Base-by-base conservation (phyloP, 805 yeast genomes). In the Hanseniaspora meyeri region DNA sequence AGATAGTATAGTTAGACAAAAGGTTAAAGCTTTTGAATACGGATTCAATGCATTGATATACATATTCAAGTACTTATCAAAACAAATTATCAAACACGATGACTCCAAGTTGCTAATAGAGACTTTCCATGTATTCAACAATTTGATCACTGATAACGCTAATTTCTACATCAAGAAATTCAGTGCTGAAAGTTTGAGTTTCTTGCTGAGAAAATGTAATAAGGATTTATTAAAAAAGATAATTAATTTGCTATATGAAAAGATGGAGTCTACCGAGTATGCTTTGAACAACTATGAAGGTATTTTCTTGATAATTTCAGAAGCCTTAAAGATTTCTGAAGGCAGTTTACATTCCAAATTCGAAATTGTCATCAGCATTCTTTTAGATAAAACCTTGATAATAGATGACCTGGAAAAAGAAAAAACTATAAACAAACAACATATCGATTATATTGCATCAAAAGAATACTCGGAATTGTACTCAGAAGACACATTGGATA, bases 171-270 rank as follows among this genome's bases (percentile, higher is more conserved):
- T 90, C 38, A 75, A 87, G 0, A 76, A 95, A 59, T 93, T 91
- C 63, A 82, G 95, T 20, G 89, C 96, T 0, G 97, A 91, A 68
- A 93, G 96, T 0, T 68, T 91, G 48, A 86, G 97, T 0, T 93
- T 85, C 63, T 72, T 91, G 57, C 72, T 91, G 10, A 79, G 93
- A 65, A 87, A 87, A 66, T 75, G 86, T 59, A 73, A 74, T 27
- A 66, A 73, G 0, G 74, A 74, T 0, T 70, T 77, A 7, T 69
- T 89, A 49, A 62, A 65, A 0, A 57, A 61, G 0, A 77, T 86
- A 47, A 71, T 85, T 9, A 63, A 70, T 2, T 72, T 65, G 59
- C 66, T 77, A 2, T 72, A 79, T 49, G 62, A 66, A 34, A 72
- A 72, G 43, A 31, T 70, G 68, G 37, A 53, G 55, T 51, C 69